Evolutionary conservation across 495 filamentous ascomycete species (phyloP).

Genomic region (Aspergillus panamensis): DNA sequence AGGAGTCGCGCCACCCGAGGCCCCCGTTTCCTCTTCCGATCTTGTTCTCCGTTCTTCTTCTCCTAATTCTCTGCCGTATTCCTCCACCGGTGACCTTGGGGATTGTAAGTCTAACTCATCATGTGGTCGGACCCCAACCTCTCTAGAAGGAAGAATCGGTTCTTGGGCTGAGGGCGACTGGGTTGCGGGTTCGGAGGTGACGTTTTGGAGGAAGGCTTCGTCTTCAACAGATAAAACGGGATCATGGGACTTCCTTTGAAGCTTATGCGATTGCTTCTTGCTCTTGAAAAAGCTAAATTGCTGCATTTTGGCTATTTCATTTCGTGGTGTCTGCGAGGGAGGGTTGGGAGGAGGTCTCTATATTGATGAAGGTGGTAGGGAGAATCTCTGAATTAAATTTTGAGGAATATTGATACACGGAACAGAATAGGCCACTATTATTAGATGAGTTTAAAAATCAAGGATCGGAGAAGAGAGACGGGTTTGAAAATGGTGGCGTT

Average conservation of each 20-base stretch:
- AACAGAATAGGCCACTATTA: not conserved
- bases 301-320: slow-evolving; percentile 30
- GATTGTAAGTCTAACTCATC: slow-evolving; percentile 19
- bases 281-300: slow-evolving; percentile 44
- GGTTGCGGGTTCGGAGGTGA: slow-evolving; percentile 36
- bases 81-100: slow-evolving; percentile 39
- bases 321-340: not conserved
- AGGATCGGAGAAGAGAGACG: not conserved
- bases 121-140: not conserved
- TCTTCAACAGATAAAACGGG: slow-evolving; percentile 54
- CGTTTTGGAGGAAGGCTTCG: slow-evolving; percentile 51
- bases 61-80: slow-evolving; percentile 35
- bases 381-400: not conserved
- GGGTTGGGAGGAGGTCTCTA: not conserved
- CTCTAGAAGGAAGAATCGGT: not conserved
- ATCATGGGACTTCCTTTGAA: slow-evolving; percentile 34
- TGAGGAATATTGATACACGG: no score
- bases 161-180: slow-evolving; percentile 1
- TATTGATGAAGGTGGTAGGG: not conserved
- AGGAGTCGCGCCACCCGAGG: slow-evolving; percentile 8
- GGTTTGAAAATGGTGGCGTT: not conserved
- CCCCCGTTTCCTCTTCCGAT: slow-evolving; percentile 20
- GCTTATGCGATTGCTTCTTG: slow-evolving; percentile 23
- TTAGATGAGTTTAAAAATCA: not conserved
- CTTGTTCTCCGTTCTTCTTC: slow-evolving; percentile 32